These are phyloP conservation scores for Cenchrus americanus DNA, from an alignment of 176 grass and related monocot genomes.

Conservation along the genomic window DNA sequence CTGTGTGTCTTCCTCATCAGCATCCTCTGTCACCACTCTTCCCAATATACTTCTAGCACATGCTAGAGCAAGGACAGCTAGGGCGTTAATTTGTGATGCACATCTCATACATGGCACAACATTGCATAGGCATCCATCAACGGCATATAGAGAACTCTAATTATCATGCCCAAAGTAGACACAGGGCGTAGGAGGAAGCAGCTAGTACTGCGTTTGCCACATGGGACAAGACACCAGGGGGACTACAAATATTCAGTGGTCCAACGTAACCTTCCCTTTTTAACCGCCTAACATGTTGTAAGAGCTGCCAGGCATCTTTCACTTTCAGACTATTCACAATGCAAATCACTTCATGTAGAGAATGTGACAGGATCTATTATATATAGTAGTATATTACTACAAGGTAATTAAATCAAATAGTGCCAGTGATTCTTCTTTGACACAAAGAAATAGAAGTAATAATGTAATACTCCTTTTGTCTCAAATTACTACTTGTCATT, in stretches of 20 bases:
- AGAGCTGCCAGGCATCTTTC: neutral
- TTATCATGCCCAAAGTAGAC: constrained; percentile 4
- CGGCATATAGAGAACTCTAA: neutral
- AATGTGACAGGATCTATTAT: neutral
- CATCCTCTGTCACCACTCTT: neutral
- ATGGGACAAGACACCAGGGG: neutral
- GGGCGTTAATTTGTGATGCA: neutral
- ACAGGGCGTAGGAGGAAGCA: neutral
- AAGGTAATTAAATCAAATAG: neutral
- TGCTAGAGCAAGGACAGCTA: neutral
- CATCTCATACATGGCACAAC: neutral
- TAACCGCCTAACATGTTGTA: neutral
- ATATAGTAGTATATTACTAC: neutral
- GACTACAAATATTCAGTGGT: neutral
- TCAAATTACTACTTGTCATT: no score
- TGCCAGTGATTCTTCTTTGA: neutral
- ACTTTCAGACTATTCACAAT: neutral
- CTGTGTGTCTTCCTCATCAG: neutral
- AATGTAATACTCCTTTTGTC: no score
- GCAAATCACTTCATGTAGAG: neutral
- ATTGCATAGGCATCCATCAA: neutral
- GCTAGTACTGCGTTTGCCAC: neutral
- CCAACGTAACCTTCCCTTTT: neutral
- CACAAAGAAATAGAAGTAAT: no score
- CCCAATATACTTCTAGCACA: neutral